A percentile compares a stretch with the other conserved stretches of the same genome.
Evolutionary conservation across 495 filamentous ascomycete genomes (phyloP).

Genomic region (Venustampulla echinocandica): DNA sequence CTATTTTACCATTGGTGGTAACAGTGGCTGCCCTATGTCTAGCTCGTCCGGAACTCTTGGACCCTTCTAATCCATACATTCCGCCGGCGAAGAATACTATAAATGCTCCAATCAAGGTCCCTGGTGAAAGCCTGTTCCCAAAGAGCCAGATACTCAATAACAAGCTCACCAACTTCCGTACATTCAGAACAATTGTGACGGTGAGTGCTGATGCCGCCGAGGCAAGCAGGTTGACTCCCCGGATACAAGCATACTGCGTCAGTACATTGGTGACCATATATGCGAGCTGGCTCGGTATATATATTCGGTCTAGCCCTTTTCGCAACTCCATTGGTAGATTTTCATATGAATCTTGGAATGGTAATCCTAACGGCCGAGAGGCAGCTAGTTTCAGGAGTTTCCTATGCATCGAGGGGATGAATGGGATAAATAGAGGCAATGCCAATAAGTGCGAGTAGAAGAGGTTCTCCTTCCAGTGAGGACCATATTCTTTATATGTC

Average conservation of each 20-base stretch:
- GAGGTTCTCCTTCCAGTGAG: slow-evolving; percentile 91
- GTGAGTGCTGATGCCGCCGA: slow-evolving; percentile 83
- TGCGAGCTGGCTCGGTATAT: slow-evolving; percentile 61
- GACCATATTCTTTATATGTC: slow-evolving; percentile 75
- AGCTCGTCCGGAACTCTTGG: slow-evolving; percentile 14
- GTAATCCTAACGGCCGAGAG: slow-evolving; percentile 37
- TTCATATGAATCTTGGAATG: slow-evolving; percentile 22
- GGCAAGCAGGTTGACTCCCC: slow-evolving; percentile 84
- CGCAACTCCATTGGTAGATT: slow-evolving; percentile 25
- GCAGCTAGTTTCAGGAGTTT: slow-evolving; percentile 44
- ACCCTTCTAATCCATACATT: slow-evolving; percentile 73
- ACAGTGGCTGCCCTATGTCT: slow-evolving; percentile 22
- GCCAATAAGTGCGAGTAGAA: slow-evolving; percentile 86
- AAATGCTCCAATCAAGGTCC: slow-evolving; percentile 69
- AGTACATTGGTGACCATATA: slow-evolving; percentile 72
- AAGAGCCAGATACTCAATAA: slow-evolving; percentile 88
- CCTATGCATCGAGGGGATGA: slow-evolving; percentile 39
- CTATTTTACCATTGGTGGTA: slow-evolving; percentile 22
- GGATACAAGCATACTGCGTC: slow-evolving; percentile 91
- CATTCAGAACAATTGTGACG: slow-evolving; percentile 91
- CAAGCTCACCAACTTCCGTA: slow-evolving; percentile 88
- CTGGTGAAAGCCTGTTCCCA: slow-evolving; percentile 65
- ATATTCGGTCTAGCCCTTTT: slow-evolving; percentile 28
- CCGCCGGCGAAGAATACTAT: slow-evolving; percentile 85
- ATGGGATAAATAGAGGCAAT: slow-evolving; percentile 56